Evolutionary conservation across 805 yeast species (phyloP).

Genomic region (Saccharomycodes ludwigii): DNA sequence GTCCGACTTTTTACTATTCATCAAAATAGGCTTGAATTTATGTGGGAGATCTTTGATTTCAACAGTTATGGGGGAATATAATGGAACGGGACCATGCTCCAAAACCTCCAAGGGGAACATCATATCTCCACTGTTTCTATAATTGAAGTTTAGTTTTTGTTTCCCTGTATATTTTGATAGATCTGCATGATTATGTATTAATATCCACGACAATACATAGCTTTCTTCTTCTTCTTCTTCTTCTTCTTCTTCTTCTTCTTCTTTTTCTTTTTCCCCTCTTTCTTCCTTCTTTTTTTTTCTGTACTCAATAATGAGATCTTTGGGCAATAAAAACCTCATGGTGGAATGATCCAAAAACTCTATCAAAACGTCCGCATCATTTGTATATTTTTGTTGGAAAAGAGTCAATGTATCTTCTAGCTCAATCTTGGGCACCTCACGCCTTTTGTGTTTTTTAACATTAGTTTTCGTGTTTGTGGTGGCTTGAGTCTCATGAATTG

Average conservation of each 20-base stretch:
- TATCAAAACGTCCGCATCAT: conserved; percentile 64
- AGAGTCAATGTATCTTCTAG: conserved; percentile 51
- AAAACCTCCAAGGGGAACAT: conserved; percentile 10
- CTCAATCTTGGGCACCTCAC: conserved; percentile 2
- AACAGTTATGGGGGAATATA: conserved; percentile 52
- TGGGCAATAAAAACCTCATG: conserved; percentile 64
- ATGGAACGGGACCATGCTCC: conserved; percentile 24
- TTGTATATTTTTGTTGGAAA: conserved; percentile 59
- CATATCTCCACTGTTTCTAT: conserved; percentile 14
- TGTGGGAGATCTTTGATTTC: conserved; percentile 53
- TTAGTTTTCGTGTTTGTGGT: conserved; percentile 1
- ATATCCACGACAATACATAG: conserved; percentile 22
- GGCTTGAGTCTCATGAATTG: background rate
- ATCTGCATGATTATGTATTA: conserved; percentile 16
- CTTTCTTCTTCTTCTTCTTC: conserved; percentile 17
- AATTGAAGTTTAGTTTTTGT: conserved; percentile 3
- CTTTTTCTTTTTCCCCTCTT: conserved; percentile 9
- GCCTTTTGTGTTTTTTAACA: conserved; percentile 4
- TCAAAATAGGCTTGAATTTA: conserved; percentile 49
- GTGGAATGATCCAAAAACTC: conserved; percentile 76
- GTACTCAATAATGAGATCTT: conserved; percentile 58
- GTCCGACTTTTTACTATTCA: conserved; percentile 48
- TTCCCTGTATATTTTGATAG: conserved; percentile 1
- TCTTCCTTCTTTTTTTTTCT: too few relatives aligned
- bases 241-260: conserved; percentile 11